Percentiles rank a stretch among this genome's conserved stretches.
These are phyloP conservation scores for Monosporozyma yasuniensis DNA, from an alignment of 805 yeast genomes.

Conservation along the genomic window DNA sequence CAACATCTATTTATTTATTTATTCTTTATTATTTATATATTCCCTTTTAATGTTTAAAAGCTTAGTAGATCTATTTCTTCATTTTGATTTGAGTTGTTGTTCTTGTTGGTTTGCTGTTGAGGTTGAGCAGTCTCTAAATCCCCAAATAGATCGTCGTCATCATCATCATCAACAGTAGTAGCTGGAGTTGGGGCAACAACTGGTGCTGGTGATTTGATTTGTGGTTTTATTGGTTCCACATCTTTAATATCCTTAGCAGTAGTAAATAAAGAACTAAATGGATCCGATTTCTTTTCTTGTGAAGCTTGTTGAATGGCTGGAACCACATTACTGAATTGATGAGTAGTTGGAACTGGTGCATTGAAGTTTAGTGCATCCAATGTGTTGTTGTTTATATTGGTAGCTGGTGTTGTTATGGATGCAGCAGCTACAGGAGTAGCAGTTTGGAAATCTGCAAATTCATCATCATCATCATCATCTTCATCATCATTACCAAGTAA, in stretches of 20 bases:
- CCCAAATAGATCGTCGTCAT: conserved; percentile 30
- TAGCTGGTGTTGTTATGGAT: background rate
- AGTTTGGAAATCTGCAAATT: conserved; percentile 71
- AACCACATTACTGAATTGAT: conserved; percentile 9
- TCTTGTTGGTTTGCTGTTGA: background rate
- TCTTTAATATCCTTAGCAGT: conserved; percentile 45
- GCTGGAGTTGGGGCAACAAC: conserved; percentile 4
- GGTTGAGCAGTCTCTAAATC: conserved; percentile 21
- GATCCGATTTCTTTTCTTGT: conserved; percentile 44
- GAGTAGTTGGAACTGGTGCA: background rate
- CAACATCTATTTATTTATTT: background rate
- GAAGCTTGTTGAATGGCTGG: conserved; percentile 30
- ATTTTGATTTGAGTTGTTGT: conserved; percentile 7
- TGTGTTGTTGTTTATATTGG: background rate
- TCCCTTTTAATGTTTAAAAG: conserved; percentile 13
- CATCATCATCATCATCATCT: conserved; percentile 66
- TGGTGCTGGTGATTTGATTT: background rate
- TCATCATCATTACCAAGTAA: conserved; percentile 35
- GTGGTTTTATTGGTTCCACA: conserved; percentile 13
- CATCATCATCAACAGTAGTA: conserved; percentile 7
- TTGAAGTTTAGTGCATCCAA: background rate
- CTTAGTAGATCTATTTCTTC: conserved; percentile 27
- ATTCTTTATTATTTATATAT: background rate
- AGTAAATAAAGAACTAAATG: conserved; percentile 62
- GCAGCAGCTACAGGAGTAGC: conserved; percentile 41